Evolutionary conservation across 345 rosid species (phyloP).

Genomic region (Heritiera littoralis): DNA sequence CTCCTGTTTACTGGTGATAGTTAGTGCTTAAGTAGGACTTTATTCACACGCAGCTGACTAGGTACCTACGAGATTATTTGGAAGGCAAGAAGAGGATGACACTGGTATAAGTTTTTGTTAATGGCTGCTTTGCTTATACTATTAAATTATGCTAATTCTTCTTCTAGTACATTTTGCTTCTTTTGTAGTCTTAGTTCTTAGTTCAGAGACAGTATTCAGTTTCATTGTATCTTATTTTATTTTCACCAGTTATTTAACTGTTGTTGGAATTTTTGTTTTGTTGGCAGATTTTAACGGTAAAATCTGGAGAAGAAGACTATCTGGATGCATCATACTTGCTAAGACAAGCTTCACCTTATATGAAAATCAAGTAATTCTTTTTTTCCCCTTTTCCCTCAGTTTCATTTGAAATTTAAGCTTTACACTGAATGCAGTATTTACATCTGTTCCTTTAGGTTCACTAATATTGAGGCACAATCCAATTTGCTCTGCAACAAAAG

Average conservation of each 20-base stretch:
- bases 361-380: constrained; percentile 67
- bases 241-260: neutral
- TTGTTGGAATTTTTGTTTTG: neutral
- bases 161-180: neutral
- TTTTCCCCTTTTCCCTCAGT: neutral
- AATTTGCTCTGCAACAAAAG: constrained; percentile 51
- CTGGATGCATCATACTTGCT: constrained; percentile 67
- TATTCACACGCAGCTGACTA: constrained; percentile 60
- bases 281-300: constrained; percentile 74
- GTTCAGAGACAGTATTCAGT: neutral
- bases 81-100: constrained; percentile 92
- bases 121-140: neutral
- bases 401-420: constrained; percentile 21
- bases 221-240: neutral
- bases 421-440: constrained; percentile 8
- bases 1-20: neutral
- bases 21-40: constrained; percentile 10
- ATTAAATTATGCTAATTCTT: neutral
- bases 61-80: constrained; percentile 79
- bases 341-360: constrained; percentile 86
- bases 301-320: constrained; percentile 80
- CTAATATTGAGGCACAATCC: constrained; percentile 50
- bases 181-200: constrained; percentile 6
- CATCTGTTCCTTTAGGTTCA: constrained; percentile 51
- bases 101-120: constrained; percentile 57